A percentile compares a stretch with the other conserved stretches of the same genome.
Evolutionary conservation across 106 monocot species (phyloP).

Genomic region (Triglochin maritima): DNA sequence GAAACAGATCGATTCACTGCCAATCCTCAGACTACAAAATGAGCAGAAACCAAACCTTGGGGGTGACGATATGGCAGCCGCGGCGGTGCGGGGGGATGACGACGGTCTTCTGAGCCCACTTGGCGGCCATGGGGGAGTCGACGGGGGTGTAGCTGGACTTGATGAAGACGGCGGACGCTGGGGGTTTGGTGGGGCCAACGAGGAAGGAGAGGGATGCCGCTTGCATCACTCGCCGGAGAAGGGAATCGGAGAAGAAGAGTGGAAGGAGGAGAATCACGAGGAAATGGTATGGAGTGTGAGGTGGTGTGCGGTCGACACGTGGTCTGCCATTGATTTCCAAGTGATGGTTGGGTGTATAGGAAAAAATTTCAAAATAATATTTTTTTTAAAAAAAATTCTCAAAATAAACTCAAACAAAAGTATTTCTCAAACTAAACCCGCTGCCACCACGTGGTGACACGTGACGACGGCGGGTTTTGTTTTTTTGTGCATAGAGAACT

Average conservation of each 20-base stretch:
- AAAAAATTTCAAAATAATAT: too few species aligned
- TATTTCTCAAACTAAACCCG: too few species aligned
- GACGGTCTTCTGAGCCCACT: constrained; percentile 96
- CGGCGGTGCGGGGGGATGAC: constrained; percentile 69
- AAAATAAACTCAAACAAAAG: too few species aligned
- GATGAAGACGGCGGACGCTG: background rate
- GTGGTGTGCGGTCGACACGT: too few species aligned
- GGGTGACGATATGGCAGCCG: constrained; percentile 77
- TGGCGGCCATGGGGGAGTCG: constrained; percentile 45
- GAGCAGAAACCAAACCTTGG: constrained; percentile 26
- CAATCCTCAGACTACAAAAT: background rate
- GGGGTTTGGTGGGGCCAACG: background rate
- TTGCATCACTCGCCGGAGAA: constrained; percentile 9
- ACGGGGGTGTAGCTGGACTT: constrained; percentile 2
- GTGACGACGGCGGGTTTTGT: too few species aligned
- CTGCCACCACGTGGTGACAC: too few species aligned
- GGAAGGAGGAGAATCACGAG: constrained; percentile 1
- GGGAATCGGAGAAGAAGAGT: background rate
- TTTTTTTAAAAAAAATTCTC: too few species aligned
- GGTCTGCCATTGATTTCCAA: too few species aligned
- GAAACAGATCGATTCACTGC: too few species aligned
- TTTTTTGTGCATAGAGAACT: too few species aligned
- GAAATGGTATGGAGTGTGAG: background rate
- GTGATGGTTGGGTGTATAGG: too few species aligned
- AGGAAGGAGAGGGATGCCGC: constrained; percentile 8